phyloP scores from a whole-genome alignment of 2,329 filamentous ascomycete species.

The Tolypocladium nubicola region DNA sequence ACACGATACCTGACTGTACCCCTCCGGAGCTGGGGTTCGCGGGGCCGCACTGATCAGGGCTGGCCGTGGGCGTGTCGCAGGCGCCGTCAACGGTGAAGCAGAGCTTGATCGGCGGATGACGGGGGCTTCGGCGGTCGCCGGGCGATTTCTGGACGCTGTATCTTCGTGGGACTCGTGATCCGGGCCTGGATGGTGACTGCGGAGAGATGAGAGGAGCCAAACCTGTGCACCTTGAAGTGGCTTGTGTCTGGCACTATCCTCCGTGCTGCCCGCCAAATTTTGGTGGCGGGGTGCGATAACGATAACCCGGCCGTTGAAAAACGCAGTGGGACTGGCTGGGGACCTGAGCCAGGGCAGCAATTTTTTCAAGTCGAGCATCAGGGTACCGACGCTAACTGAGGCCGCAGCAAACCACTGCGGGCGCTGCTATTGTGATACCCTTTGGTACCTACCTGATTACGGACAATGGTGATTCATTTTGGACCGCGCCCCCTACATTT shows the following conservation, averaged over 20 bases:
- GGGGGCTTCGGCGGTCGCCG: background rate
- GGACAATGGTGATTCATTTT: background rate
- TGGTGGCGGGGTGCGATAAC: slow-evolving; percentile 26
- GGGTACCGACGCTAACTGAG: background rate
- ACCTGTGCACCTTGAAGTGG: slow-evolving; percentile 7
- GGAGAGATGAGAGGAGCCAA: slow-evolving; percentile 4
- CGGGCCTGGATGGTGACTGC: background rate
- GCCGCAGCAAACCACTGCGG: background rate
- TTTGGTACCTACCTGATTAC: background rate
- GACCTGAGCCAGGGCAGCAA: background rate
- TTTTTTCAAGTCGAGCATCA: background rate
- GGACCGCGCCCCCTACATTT: background rate
- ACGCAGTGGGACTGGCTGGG: background rate
- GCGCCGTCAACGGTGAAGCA: background rate
- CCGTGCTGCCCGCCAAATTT: slow-evolving; percentile 4
- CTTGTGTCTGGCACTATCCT: background rate
- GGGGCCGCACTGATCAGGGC: background rate
- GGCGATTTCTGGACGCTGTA: background rate
- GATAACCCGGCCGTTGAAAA: slow-evolving; percentile 20
- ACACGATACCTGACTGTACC: background rate
- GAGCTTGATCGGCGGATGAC: background rate
- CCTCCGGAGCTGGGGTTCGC: background rate
- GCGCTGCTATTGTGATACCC: background rate
- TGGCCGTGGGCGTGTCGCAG: background rate
- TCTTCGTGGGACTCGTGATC: background rate